Base-by-base conservation (phyloP, 106 monocot species). In the Hemerocallis citrina region DNA sequence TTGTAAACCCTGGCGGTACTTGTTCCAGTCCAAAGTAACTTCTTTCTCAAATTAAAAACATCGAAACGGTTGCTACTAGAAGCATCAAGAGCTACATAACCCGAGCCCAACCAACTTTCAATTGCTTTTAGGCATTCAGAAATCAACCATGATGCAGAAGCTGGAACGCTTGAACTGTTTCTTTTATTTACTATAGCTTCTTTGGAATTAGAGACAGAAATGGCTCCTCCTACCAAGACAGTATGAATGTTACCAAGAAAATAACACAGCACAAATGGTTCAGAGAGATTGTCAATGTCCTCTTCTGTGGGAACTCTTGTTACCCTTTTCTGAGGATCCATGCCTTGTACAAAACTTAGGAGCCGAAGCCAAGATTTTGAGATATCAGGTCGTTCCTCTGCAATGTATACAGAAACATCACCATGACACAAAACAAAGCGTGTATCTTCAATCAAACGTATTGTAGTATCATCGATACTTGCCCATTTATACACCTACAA, bases 311-410 rank as follows among this genome's bases (percentile, higher is more conserved):
- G 77, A 60, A 67, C 7, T 43, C 71, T 65, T 23, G 76, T 77
- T 20, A 54, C 63, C 68, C 89, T 73, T 59, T 82, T 93, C 43
- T 75, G 93, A 55, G 84, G 49, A 68, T 93, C 79, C 76, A 89
- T 85, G 29, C 79, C 88, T 69, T 93, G 93, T n/a, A 89, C 75
- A 51, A 72, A 58, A 41, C 55, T 57, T 63, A 89, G 69, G 31
- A 93, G 69, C 57, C 61, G 59, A 21, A 93, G 66, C 89, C 81
- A 93, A 35, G 62, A 52, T 52, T 62, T 77, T 30, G 59, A 74
- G 33, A 85, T 70, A 67, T 89, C 82, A 60, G 79, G 82, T 37
- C 63, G 74, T 47, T 82, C 79, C 62, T 54, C 49, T 54, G 61
- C 68, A 69, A 89, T 34, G 62, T 89, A 77, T 9, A 56, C 62